These are phyloP conservation scores for Backusella luteola DNA, from an alignment of 192 early-diverging fungal species.

Conservation along the genomic window DNA sequence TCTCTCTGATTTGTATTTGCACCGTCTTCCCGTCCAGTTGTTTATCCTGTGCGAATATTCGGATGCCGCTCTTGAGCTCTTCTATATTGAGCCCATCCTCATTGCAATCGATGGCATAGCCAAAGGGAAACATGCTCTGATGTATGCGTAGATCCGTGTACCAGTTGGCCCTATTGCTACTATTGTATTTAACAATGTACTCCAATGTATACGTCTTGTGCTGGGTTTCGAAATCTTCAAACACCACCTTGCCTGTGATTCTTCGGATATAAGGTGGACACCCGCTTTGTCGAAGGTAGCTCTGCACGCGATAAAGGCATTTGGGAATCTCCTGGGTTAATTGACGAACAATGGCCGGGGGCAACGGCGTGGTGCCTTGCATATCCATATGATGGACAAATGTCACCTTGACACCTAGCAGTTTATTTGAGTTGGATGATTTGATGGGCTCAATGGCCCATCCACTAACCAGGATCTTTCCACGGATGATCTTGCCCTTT, in stretches of 20 bases:
- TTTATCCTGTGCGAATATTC: constrained; percentile 30
- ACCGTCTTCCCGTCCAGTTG: constrained; percentile 20
- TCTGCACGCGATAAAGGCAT: constrained; percentile 36
- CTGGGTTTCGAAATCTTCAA: constrained; percentile 39
- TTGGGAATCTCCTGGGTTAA: constrained; percentile 39
- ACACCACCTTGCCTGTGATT: constrained; percentile 33
- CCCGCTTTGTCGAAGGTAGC: constrained; percentile 40
- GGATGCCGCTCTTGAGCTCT: constrained; percentile 37
- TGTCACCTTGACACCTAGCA: constrained; percentile 30
- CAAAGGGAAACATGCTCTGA: constrained; percentile 41
- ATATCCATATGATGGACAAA: constrained; percentile 48
- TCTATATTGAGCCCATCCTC: constrained; percentile 34
- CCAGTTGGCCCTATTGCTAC: constrained; percentile 11
- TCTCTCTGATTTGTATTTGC: background rate
- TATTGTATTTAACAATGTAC: constrained; percentile 24
- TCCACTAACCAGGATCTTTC: constrained; percentile 37
- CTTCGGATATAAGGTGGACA: constrained; percentile 44
- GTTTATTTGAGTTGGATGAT: constrained; percentile 35
- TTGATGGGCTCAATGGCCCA: constrained; percentile 44
- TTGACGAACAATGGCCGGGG: constrained; percentile 37
- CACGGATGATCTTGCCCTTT: constrained; percentile 44
- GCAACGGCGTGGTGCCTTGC: constrained; percentile 40
- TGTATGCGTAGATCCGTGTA: constrained; percentile 44
- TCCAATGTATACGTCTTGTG: constrained; percentile 36
- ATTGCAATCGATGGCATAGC: constrained; percentile 36